A percentile compares a stretch with the other conserved stretches of the same genome.
Evolutionary conservation across 2,329 filamentous ascomycete genomes (phyloP).

Genomic region (Fusarium chlamydosporum): DNA sequence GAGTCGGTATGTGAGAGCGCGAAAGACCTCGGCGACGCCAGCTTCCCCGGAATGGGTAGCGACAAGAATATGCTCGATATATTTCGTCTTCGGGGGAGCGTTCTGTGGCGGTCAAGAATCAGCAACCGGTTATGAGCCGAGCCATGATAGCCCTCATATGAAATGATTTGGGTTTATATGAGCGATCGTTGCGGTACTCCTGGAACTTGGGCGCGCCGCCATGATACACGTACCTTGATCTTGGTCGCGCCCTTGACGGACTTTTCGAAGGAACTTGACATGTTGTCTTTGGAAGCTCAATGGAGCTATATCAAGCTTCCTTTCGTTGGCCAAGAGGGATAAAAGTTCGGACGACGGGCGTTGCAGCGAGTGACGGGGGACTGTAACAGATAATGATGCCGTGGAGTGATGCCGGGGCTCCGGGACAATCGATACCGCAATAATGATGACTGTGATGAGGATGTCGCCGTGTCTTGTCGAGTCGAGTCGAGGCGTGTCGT

Average conservation of each 20-base stretch:
- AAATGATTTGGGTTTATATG: conserved; percentile 12
- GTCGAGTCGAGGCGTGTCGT: conserved; percentile 37
- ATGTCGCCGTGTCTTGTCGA: conserved; percentile 35
- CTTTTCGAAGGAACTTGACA: conserved; percentile 96
- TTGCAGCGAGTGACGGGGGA: conserved; percentile 41
- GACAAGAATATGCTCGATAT: conserved; percentile 97
- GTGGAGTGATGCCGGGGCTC: conserved; percentile 22
- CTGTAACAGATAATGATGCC: conserved; percentile 39
- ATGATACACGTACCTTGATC: conserved; percentile 77
- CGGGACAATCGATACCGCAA: conserved; percentile 25
- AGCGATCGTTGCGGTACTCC: conserved; percentile 1
- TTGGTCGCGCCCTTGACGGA: conserved; percentile 99
- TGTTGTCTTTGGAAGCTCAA: conserved; percentile 55
- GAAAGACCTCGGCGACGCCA: conserved; percentile 95
- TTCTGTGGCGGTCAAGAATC: conserved; percentile 67
- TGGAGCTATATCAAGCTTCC: conserved; percentile 26
- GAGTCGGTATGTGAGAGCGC: conserved; percentile 87
- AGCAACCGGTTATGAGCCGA: not conserved
- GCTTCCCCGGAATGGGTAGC: conserved; percentile 96
- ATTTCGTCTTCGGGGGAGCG: conserved; percentile 97
- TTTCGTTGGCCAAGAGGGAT: conserved; percentile 23
- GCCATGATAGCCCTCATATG: not conserved
- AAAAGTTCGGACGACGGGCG: conserved; percentile 32
- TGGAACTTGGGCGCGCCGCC: conserved; percentile 7
- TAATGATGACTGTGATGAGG: conserved; percentile 23